Evolutionary conservation across 495 filamentous ascomycete genomes (phyloP).

Genomic region (Usnea hakonensis): DNA sequence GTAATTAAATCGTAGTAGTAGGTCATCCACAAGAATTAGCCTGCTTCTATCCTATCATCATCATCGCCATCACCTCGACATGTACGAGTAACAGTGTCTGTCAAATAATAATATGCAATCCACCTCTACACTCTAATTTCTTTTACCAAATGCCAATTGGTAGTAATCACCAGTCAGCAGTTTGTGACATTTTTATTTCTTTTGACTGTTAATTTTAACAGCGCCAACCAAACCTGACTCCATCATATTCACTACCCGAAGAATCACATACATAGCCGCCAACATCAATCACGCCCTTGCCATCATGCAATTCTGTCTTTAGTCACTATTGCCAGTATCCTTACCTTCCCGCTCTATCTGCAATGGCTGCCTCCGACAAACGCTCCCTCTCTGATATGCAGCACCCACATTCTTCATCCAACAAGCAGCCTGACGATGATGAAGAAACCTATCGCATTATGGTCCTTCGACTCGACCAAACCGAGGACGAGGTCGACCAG

Average conservation of each 20-base stretch:
- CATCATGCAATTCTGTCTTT: constrained; percentile 13
- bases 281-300: background rate
- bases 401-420: background rate
- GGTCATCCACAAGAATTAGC: too few relatives aligned
- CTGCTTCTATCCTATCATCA: too few relatives aligned
- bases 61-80: too few relatives aligned
- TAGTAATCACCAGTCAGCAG: background rate
- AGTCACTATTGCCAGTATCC: constrained; percentile 3
- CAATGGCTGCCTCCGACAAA: constrained; percentile 11
- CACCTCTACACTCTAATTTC: too few relatives aligned
- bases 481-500: constrained; percentile 24
- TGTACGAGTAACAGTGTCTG: too few relatives aligned
- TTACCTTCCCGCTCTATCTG: background rate
- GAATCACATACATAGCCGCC: background rate
- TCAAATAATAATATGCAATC: too few relatives aligned
- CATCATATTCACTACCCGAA: background rate
- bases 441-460: constrained; percentile 23
- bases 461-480: constrained; percentile 22
- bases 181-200: too few relatives aligned
- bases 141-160: background rate
- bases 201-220: background rate
- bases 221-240: background rate
- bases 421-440: constrained; percentile 14
- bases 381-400: constrained; percentile 12
- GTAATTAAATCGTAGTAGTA: too few relatives aligned